Evolutionary conservation across 352 stramenopile species (phyloP).

Genomic region (Phytophthora lateralis): DNA sequence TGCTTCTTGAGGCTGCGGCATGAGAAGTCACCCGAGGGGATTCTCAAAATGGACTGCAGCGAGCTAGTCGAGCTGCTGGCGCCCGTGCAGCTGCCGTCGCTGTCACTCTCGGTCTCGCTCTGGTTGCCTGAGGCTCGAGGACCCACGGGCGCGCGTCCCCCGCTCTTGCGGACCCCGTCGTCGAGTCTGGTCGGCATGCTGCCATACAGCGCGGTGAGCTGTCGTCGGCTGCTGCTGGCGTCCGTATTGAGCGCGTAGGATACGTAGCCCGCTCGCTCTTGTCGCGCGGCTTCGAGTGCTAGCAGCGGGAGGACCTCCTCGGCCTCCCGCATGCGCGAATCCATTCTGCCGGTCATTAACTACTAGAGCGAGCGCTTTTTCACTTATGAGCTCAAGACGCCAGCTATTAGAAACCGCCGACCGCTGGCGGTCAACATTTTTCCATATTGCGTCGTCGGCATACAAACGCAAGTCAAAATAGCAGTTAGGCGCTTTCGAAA

Average conservation of each 20-base stretch:
- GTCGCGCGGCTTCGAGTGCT: conserved; percentile 12
- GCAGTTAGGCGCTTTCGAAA: conserved; percentile 13
- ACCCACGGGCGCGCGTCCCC: conserved; percentile 7
- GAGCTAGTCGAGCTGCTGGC: conserved; percentile 33
- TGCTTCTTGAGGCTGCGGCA: conserved; percentile 64
- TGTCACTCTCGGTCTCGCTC: conserved; percentile 85
- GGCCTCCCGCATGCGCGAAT: conserved; percentile 30
- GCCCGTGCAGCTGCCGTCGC: conserved; percentile 58
- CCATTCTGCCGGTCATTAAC: conserved; percentile 29
- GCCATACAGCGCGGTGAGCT: conserved; percentile 42
- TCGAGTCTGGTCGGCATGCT: conserved; percentile 32
- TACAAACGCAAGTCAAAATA: conserved; percentile 7
- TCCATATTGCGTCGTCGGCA: conserved; percentile 16
- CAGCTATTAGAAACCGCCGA: conserved; percentile 16
- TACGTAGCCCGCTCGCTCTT: conserved; percentile 37
- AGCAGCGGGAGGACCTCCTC: conserved; percentile 37
- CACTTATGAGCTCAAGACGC: conserved; percentile 27
- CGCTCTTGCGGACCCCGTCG: conserved; percentile 10
- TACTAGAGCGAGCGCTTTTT: conserved; percentile 13
- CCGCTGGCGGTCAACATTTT: conserved; percentile 28
- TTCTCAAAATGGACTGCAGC: conserved; percentile 75
- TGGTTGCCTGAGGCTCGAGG: conserved; percentile 37
- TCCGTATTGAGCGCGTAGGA: conserved; percentile 37
- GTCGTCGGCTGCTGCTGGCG: conserved; percentile 14
- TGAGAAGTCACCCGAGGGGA: conserved; percentile 44